A percentile compares a stretch with the other conserved stretches of the same genome.
These are phyloP conservation scores for Pleurotus djamor DNA, from an alignment of 768 basidiomycete species.

Conservation along the genomic window DNA sequence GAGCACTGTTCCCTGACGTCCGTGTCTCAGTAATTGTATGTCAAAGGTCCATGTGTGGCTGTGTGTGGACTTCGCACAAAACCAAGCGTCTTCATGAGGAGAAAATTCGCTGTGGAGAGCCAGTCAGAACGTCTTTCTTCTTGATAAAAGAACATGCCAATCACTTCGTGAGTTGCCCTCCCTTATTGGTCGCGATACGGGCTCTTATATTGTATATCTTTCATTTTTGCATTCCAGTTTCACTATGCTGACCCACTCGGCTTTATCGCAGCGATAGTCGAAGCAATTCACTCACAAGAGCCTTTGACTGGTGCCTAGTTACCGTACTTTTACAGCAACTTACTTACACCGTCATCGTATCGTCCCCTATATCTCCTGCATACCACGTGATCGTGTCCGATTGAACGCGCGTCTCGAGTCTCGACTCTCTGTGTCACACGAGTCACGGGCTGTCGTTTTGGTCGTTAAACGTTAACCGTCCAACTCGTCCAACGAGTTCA, in stretches of 20 bases:
- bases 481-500: too few relatives aligned
- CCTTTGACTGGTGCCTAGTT: neutral
- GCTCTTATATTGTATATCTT: too few relatives aligned
- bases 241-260: neutral
- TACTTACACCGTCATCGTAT: too few relatives aligned
- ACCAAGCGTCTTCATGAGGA: slow-evolving; percentile 18
- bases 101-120: slow-evolving; percentile 11
- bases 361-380: too few relatives aligned
- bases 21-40: slow-evolving; percentile 18
- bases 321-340: too few relatives aligned
- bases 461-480: too few relatives aligned
- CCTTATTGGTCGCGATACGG: neutral
- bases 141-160: neutral
- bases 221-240: neutral
- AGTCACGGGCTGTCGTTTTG: too few relatives aligned
- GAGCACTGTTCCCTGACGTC: slow-evolving; percentile 16
- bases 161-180: neutral
- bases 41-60: slow-evolving; percentile 18
- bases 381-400: too few relatives aligned
- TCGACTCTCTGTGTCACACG: too few relatives aligned
- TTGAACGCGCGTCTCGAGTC: too few relatives aligned
- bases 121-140: neutral
- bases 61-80: slow-evolving; percentile 19
- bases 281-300: neutral
- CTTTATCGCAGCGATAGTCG: neutral